phyloP scores from a whole-genome alignment of 331 rosid species.

The Telfairia occidentalis region DNA sequence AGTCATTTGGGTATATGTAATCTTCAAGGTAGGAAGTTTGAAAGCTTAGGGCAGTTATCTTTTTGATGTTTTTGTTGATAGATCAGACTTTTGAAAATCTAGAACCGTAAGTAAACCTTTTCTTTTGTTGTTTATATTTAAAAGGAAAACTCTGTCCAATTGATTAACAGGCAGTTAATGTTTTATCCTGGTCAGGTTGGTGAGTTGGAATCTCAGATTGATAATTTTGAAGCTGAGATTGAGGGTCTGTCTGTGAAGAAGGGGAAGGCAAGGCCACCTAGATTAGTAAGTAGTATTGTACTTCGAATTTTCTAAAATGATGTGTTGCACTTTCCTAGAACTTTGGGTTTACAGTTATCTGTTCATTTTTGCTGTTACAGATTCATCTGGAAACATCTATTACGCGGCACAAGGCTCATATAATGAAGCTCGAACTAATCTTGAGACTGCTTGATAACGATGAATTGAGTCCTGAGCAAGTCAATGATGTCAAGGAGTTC shows the following conservation, averaged over 20 bases:
- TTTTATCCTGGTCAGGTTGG: slow-evolving; percentile 49
- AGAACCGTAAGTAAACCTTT: neutral
- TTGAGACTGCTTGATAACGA: slow-evolving; percentile 92
- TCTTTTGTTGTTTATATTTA: neutral
- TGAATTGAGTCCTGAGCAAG: slow-evolving; percentile 89
- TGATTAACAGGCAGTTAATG: slow-evolving; percentile 10
- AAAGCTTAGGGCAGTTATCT: neutral
- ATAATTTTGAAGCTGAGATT: slow-evolving; percentile 88
- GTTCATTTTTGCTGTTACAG: slow-evolving; percentile 31
- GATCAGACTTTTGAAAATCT: neutral
- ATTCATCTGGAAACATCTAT: slow-evolving; percentile 84
- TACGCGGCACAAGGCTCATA: slow-evolving; percentile 94
- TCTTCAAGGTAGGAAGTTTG: neutral
- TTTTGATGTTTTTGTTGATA: neutral
- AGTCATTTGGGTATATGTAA: neutral
- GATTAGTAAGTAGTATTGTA: slow-evolving; percentile 58
- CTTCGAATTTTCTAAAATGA: slow-evolving; percentile 4
- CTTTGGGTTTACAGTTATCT: neutral
- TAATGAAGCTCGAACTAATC: slow-evolving; percentile 81
- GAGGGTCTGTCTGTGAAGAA: slow-evolving; percentile 90
- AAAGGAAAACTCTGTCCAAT: neutral
- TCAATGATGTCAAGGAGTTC: slow-evolving; percentile 90
- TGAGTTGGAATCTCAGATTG: slow-evolving; percentile 90
- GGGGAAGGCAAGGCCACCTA: slow-evolving; percentile 79
- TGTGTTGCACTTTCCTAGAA: slow-evolving; percentile 3